phyloP scores from a whole-genome alignment of 495 filamentous ascomycete species.

The Podospora pseudoanserina region DNA sequence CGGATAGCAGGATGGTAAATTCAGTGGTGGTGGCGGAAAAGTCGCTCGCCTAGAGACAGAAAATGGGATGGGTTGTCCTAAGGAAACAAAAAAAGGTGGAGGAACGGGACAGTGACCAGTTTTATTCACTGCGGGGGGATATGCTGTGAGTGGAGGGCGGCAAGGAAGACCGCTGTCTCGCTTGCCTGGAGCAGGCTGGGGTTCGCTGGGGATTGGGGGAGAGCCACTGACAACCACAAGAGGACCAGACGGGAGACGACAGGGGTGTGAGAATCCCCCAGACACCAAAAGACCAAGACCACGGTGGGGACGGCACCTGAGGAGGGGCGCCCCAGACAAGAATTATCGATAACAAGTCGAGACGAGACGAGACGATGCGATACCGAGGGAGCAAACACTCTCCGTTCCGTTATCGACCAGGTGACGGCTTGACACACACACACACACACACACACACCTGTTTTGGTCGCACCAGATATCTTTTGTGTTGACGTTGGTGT shows the following conservation, averaged over 20 bases:
- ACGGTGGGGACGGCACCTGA: not conserved
- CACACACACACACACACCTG: conserved; percentile 14
- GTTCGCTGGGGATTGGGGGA: conserved; percentile 16
- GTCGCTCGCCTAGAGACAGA: conserved; percentile 15
- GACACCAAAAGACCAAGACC: conserved; percentile 1
- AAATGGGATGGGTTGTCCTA: conserved; percentile 30
- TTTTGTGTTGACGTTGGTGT: conserved; percentile 5
- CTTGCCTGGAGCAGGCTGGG: conserved; percentile 13
- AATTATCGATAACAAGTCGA: conserved; percentile 10
- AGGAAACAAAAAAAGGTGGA: conserved; percentile 32
- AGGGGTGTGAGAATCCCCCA: conserved; percentile 8
- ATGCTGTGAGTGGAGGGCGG: conserved; percentile 28
- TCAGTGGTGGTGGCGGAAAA: conserved; percentile 20
- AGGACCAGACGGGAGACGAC: conserved; percentile 14
- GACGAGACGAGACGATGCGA: not conserved
- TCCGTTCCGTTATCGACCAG: conserved; percentile 23
- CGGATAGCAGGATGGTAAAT: not conserved
- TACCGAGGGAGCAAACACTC: conserved; percentile 6
- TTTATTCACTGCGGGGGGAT: conserved; percentile 37
- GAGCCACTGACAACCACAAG: conserved; percentile 13
- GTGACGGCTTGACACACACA: conserved; percentile 22
- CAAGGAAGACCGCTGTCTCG: conserved; percentile 27
- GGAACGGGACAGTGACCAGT: conserved; percentile 34
- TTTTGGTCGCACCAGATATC: conserved; percentile 12
- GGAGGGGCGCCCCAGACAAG: conserved; percentile 4